A percentile compares a stretch with the other conserved stretches of the same genome.
phyloP scores from a whole-genome alignment of 768 basidiomycete genomes.

The Steccherinum ochraceum region DNA sequence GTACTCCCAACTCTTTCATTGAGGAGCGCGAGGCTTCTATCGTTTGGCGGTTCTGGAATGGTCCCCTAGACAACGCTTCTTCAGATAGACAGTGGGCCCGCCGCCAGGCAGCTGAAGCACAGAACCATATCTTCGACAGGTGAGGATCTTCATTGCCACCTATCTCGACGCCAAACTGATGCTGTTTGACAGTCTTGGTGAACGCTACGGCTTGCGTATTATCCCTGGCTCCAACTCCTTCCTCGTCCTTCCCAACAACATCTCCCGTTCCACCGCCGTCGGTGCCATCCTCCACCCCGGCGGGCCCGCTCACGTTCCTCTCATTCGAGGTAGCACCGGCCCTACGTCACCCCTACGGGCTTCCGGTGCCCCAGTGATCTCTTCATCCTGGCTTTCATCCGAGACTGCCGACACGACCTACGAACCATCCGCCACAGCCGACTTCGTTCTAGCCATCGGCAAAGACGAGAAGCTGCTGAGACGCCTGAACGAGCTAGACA shows the following conservation, averaged over 20 bases:
- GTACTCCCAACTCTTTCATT: slow-evolving; percentile 80
- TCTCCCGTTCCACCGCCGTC: slow-evolving; percentile 79
- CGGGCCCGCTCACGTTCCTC: slow-evolving; percentile 34
- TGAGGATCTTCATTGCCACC: slow-evolving; percentile 13
- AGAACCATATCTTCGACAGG: slow-evolving; percentile 88
- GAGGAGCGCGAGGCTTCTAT: slow-evolving; percentile 80
- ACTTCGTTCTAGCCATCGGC: slow-evolving; percentile 61
- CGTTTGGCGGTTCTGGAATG: slow-evolving; percentile 84
- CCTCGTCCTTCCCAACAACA: slow-evolving; percentile 77
- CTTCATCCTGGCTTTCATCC: slow-evolving; percentile 36
- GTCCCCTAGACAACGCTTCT: slow-evolving; percentile 24
- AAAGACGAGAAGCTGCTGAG: slow-evolving; percentile 75
- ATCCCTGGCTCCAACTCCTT: slow-evolving; percentile 76
- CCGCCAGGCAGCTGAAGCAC: slow-evolving; percentile 83
- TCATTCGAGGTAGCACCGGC: slow-evolving; percentile 13
- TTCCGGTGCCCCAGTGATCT: slow-evolving; percentile 14
- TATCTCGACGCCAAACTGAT: slow-evolving; percentile 1
- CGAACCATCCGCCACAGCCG: slow-evolving; percentile 18
- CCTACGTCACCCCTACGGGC: background rate
- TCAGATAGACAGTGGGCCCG: slow-evolving; percentile 76
- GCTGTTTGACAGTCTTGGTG: slow-evolving; percentile 51
- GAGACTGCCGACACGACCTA: slow-evolving; percentile 33
- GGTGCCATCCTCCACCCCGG: slow-evolving; percentile 73
- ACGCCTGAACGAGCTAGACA: slow-evolving; percentile 68
- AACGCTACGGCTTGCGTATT: slow-evolving; percentile 77